A percentile compares a stretch with the other conserved stretches of the same genome.
Evolutionary conservation across 2,329 filamentous ascomycete genomes (phyloP).

Genomic region (Hymenoscyphus repandus): DNA sequence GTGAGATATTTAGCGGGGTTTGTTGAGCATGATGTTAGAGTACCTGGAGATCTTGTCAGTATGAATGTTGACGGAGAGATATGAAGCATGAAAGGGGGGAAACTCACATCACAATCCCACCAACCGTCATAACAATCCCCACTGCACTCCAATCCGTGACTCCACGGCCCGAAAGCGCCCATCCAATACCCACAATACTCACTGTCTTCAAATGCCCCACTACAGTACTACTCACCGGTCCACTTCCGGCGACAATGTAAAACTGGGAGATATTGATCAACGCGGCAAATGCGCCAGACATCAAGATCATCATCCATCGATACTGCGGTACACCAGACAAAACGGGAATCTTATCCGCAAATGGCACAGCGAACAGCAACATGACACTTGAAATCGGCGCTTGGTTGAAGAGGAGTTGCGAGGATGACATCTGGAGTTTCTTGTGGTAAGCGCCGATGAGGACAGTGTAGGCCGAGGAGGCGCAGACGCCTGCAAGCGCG

Average conservation of each 20-base stretch:
- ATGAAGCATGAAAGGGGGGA: neutral
- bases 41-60: slow-evolving; percentile 14
- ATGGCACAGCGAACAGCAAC: slow-evolving; percentile 38
- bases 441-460: slow-evolving; percentile 39
- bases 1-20: slow-evolving; percentile 4
- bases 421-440: slow-evolving; percentile 38
- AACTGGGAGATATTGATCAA: slow-evolving; percentile 31
- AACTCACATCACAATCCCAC: slow-evolving; percentile 23
- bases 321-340: slow-evolving; percentile 31
- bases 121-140: slow-evolving; percentile 23
- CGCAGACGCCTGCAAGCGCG: slow-evolving; percentile 55
- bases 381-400: slow-evolving; percentile 39
- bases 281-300: slow-evolving; percentile 37
- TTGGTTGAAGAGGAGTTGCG: slow-evolving; percentile 40
- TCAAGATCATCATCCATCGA: slow-evolving; percentile 34
- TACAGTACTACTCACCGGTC: slow-evolving; percentile 37
- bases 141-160: slow-evolving; percentile 20
- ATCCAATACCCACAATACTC: slow-evolving; percentile 25
- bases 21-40: slow-evolving; percentile 25
- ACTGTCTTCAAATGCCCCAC: slow-evolving; percentile 39
- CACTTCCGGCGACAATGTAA: slow-evolving; percentile 31
- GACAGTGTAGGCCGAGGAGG: slow-evolving; percentile 30
- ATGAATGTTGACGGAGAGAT: neutral
- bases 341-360: slow-evolving; percentile 35
- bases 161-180: slow-evolving; percentile 19